Conservation (phyloP, 345 rosid genomes). For the Murraya koenigii region DNA sequence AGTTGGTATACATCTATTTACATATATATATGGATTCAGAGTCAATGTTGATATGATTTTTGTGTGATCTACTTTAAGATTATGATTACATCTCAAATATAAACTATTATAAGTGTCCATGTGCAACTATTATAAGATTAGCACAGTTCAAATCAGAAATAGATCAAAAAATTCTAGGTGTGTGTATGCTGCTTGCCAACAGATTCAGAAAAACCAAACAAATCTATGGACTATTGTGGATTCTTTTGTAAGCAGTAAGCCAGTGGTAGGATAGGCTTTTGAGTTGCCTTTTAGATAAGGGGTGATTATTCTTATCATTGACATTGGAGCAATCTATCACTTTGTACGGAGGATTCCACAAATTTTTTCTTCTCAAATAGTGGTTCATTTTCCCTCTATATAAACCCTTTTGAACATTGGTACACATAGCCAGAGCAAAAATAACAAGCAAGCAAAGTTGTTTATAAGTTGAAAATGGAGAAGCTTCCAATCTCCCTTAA, state of each 20-base stretch:
- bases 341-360: background rate
- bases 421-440: background rate
- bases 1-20: background rate
- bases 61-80: too few relatives aligned
- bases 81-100: too few relatives aligned
- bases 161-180: too few relatives aligned
- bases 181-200: background rate
- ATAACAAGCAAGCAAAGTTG: background rate
- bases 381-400: background rate
- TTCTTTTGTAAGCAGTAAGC: background rate
- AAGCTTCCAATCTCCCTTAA: constrained; percentile 29
- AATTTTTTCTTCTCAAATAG: background rate
- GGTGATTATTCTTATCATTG: background rate
- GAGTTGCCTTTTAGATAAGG: background rate
- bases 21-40: too few relatives aligned
- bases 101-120: too few relatives aligned
- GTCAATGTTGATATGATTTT: too few relatives aligned
- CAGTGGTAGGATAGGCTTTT: background rate
- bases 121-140: too few relatives aligned
- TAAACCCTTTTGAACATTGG: background rate
- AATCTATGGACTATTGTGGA: background rate
- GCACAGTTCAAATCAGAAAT: too few relatives aligned
- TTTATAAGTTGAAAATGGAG: constrained; percentile 5
- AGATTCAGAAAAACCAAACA: background rate
- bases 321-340: background rate